These are phyloP conservation scores for Neurospora crassa DNA, from an alignment of 2,329 filamentous ascomycete species.

Conservation along the genomic window DNA sequence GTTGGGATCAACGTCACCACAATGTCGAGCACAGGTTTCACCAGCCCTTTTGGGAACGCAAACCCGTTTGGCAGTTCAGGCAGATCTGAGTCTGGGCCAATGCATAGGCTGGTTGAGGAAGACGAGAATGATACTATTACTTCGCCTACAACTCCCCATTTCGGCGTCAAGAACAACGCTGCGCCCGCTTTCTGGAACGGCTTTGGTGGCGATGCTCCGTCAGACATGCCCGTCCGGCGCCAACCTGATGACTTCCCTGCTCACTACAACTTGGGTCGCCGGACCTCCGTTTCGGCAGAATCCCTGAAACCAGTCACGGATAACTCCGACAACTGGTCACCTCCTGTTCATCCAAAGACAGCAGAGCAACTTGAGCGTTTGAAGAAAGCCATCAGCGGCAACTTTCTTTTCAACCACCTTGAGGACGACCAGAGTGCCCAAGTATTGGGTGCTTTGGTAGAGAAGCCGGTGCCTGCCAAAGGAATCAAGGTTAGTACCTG, in stretches of 20 bases:
- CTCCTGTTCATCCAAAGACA: slow-evolving; percentile 77
- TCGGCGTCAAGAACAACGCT: slow-evolving; percentile 33
- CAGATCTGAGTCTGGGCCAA: slow-evolving; percentile 30
- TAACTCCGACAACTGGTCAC: slow-evolving; percentile 79
- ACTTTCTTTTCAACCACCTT: slow-evolving; percentile 89
- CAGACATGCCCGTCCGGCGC: slow-evolving; percentile 35
- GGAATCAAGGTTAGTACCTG: slow-evolving; percentile 52
- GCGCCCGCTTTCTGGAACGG: slow-evolving; percentile 36
- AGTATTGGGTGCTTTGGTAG: slow-evolving; percentile 81
- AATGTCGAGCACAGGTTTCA: slow-evolving; percentile 71
- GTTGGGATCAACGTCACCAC: slow-evolving; percentile 3
- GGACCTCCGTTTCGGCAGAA: slow-evolving; percentile 94
- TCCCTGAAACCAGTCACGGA: slow-evolving; percentile 84
- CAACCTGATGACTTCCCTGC: slow-evolving; percentile 67
- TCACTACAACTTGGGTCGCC: slow-evolving; percentile 88
- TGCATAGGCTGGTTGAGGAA: slow-evolving; percentile 63
- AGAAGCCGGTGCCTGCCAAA: slow-evolving; percentile 92
- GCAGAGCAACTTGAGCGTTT: slow-evolving; percentile 71
- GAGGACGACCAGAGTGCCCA: slow-evolving; percentile 87
- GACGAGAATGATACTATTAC: slow-evolving; percentile 69
- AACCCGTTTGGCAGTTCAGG: slow-evolving; percentile 61
- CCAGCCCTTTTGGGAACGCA: slow-evolving; percentile 58
- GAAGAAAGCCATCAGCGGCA: slow-evolving; percentile 70
- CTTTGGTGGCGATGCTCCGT: slow-evolving; percentile 42
- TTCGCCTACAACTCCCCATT: slow-evolving; percentile 60